Evolutionary conservation across 306 rosid genomes (phyloP), one percentile per base, ranked within the genome.

Genomic region (Boehmeria nivea): DNA sequence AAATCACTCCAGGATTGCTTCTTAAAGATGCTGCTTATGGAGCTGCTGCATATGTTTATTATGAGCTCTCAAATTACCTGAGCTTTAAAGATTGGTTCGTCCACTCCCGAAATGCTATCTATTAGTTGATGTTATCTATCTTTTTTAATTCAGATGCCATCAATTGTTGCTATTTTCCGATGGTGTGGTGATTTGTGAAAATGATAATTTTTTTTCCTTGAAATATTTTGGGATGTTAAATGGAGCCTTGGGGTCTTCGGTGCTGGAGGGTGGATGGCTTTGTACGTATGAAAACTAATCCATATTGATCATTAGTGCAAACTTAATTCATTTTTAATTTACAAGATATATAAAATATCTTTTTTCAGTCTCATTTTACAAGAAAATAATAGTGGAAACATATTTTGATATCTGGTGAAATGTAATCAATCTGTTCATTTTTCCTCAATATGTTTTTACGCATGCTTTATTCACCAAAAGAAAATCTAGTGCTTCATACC

Each of bases 1-100:
- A 90, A 66, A 80, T 90, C 44, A 75, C 95, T 64, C 83, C 98
- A 46, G 89, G 78, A 26, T 71, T 90, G 76, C 95, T 90, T 74
- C 91, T 87, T 49, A 90, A 90, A 79, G 98, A 90, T 74, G 98
- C 95, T 80, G 88, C 87, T 64, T 90, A 90, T 72, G 95, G 95
- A 52, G 95, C 98, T 61, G 94, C 98, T 48, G 90, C 98, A 56
- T 87, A 87, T 78, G 98, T 90, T 72, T 90, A 87, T 76, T 90
- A 90, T 59, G 94, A 90, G 77, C 95, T 90, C 51, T 90, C 98
- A 59, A 90, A 87, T 72, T 90, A 84, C 75, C 78, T 90, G 66
- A 83, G 84, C 81, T 89, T 89, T 71, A 83, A 83, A 63, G 94
- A 83, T 69, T 89, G 97, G 97, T 89, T 57, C 53, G 81, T 72